Evolutionary conservation across 2,329 filamentous ascomycete genomes (phyloP), one percentile per base, ranked within the genome.

Genomic region (Paecilomyces fulvus): DNA sequence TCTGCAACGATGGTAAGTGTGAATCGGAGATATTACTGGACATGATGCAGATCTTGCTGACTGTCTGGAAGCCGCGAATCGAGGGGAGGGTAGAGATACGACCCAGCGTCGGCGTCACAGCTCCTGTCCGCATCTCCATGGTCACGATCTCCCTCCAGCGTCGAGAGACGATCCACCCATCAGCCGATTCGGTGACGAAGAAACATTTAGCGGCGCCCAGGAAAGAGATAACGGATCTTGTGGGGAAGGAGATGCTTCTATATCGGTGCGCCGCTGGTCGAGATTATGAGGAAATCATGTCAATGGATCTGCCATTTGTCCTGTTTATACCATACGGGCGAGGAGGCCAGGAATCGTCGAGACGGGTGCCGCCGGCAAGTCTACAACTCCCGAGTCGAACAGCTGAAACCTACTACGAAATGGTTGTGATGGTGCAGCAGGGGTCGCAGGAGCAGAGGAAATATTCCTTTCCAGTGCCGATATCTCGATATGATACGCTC

Each of bases 11-110:
- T 96, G 83, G 92, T 96, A 82, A 77, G 90, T 84, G 30, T 23
- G 20, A 30, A 20, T 37, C 12, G 14, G 25, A 12, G 5, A 48
- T 25, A 31, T 54, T 54, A 51, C 5, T 43, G 28, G 49, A n/a
- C 51, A 30, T 12, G 30, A 50, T 30, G 21, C 33, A 51, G 46
- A 54, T 57, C 56, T 56, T 61, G 56, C 65, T 62, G 58, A 58
- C 59, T 62, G 3, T 60, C 60, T 53, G 51, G 25, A 54, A 96
- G 90, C 94, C 94, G 68, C 89, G 94, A 70, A 92, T 99, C 77
- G 92, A 96, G 80, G 94, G 94, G 66, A 95, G 94, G 72, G 94
- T 99, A 70, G 94, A 97, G 77, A 94, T 99, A 66, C 85, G 94
- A 59, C 94, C 94, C 48, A 86, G 85, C 55, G 81, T 87, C 60